phyloP scores from a whole-genome alignment of 2,329 filamentous ascomycete species.

The Madurella fahalii region DNA sequence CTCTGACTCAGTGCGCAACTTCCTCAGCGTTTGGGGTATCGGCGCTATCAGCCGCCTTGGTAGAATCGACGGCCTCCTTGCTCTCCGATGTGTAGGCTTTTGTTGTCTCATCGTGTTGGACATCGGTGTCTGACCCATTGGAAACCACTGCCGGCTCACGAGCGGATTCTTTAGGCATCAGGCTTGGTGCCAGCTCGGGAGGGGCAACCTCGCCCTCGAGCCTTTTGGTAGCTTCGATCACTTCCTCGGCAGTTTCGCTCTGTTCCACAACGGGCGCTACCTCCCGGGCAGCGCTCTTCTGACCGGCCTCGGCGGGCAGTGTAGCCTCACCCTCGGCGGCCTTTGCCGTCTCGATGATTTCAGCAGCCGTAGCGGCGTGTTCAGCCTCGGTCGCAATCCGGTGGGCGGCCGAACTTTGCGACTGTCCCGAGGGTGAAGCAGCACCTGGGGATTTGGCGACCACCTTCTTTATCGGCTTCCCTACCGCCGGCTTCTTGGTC shows the following conservation, averaged over 20 bases:
- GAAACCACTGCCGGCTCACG: constrained; percentile 1
- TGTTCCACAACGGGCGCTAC: constrained; percentile 24
- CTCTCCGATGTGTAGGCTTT: constrained; percentile 3
- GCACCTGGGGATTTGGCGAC: constrained; percentile 5
- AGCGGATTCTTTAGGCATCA: not conserved
- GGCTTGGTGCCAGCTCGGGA: not conserved
- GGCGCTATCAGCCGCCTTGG: constrained; percentile 1
- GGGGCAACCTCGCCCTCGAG: constrained; percentile 16
- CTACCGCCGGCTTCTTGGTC: constrained; percentile 21
- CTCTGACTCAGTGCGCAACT: not conserved
- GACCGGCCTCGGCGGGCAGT: not conserved
- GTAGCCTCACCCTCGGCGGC: not conserved
- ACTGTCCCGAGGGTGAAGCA: not conserved
- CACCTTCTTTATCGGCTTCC: constrained; percentile 15
- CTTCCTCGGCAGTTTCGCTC: constrained; percentile 24
- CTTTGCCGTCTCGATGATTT: constrained; percentile 2
- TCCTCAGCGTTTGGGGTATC: not conserved
- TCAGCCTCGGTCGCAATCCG: constrained; percentile 11
- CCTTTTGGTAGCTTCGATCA: constrained; percentile 18
- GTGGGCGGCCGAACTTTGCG: constrained; percentile 1
- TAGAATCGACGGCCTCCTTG: not conserved
- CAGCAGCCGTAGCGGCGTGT: constrained; percentile 19
- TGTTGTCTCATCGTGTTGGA: constrained; percentile 11
- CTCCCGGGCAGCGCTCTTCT: constrained; percentile 15
- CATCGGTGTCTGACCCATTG: constrained; percentile 2